Conservation (phyloP, 148 eudicot genomes). For the Spergularia bocconei region DNA sequence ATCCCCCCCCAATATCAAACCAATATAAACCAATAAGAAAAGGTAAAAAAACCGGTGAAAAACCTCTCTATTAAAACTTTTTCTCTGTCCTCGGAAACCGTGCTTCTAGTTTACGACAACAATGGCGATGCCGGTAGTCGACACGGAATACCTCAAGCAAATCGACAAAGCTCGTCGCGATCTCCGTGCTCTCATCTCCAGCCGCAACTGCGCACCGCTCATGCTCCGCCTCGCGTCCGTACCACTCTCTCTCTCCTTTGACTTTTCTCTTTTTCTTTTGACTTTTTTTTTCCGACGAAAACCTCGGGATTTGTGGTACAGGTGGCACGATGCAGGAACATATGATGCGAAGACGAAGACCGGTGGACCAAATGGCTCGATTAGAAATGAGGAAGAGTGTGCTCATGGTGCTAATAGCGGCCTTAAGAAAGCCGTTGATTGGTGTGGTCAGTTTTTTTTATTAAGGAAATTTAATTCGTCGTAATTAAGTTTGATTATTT, state of each 20-base stretch:
- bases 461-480: no score
- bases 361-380: slow-evolving; percentile 93
- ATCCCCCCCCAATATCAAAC: not conserved
- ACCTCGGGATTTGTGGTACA: slow-evolving; percentile 17
- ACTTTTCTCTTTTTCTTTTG: slow-evolving; percentile 12
- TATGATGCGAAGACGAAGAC: slow-evolving; percentile 84
- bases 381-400: slow-evolving; percentile 72
- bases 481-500: not conserved
- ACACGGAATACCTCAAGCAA: slow-evolving; percentile 71
- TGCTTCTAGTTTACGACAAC: slow-evolving; percentile 3
- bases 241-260: slow-evolving; percentile 2
- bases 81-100: not conserved
- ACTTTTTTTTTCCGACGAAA: not conserved
- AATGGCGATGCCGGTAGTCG: slow-evolving; percentile 83
- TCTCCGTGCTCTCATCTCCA: slow-evolving; percentile 86
- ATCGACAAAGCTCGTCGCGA: slow-evolving; percentile 91
- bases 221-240: slow-evolving; percentile 94
- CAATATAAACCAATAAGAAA: slow-evolving; percentile 8
- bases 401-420: slow-evolving; percentile 79
- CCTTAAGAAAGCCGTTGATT: slow-evolving; percentile 79
- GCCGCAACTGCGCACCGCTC: slow-evolving; percentile 88
- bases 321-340: slow-evolving; percentile 99
- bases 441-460: slow-evolving; percentile 55
- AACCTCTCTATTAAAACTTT: not conserved
- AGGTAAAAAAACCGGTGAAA: not conserved